Base-by-base conservation (phyloP, 2,329 filamentous ascomycete species). In the Cladosporium sp. region DNA sequence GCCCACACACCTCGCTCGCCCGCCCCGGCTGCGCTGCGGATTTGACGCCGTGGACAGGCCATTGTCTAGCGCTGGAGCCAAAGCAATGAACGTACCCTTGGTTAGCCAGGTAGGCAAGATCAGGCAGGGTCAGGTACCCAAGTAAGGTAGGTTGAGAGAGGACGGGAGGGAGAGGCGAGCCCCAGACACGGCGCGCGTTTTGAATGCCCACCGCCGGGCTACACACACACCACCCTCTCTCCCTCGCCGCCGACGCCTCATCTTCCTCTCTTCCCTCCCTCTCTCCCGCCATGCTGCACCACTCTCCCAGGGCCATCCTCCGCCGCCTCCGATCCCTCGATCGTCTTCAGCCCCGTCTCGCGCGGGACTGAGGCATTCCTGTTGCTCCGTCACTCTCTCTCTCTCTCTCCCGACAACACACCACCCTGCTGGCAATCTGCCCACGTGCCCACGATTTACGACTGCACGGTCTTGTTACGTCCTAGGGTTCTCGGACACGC, bases 341-440 rank as follows among this genome's bases (percentile, higher is more conserved):
- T 55, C 52, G 52, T 55, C 52, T 55, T 79, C 81, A 81, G 79
- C 79, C 79, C 78, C 79, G 80, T 80, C 79, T 78, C 76, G 80
- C 80, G 78, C 79, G 80, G 80, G 80, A 80, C 78, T 83, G 81
- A 83, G 74, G 69, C 68, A 2, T 34, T 71, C 57, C 67, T 54
- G 51, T 32, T 55, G 55, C 60, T 59, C 59, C 65, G 61, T 55
- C 52, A 55, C 32, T 55, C 61, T 30, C 28, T 24, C 24, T 34
- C 24, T 34, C 66, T 54, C 41, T 63, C 71, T 69, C 68, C 65
- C 66, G 62, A 61, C 66, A 64, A 58, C 60, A 51, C 67, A 65
- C 64, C 36, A 63, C 62, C 68, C 67, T 66, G 63, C 47, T 32
- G 26, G 49, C 59, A 51, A 47, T 49, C 58, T 59, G 63, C 41